These are phyloP conservation scores for Massarina eburnea DNA, from an alignment of 2,329 filamentous ascomycete species.

Conservation along the genomic window DNA sequence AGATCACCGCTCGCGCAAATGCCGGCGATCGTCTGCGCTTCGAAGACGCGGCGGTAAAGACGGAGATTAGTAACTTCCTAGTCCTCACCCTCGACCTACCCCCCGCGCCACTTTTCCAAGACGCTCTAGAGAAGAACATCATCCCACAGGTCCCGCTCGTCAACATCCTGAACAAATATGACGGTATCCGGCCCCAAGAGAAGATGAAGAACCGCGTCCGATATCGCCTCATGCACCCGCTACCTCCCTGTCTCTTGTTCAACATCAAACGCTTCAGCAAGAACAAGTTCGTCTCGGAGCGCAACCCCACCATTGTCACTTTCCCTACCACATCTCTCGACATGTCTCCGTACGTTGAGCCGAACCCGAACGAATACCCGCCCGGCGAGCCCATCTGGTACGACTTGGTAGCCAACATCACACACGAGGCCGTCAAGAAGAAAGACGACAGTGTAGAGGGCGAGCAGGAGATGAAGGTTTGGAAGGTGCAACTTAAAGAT, in stretches of 20 bases:
- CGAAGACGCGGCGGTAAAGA: slow-evolving; percentile 84
- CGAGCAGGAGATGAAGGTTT: slow-evolving; percentile 88
- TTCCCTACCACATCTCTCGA: slow-evolving; percentile 86
- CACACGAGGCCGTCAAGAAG: slow-evolving; percentile 76
- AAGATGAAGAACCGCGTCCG: slow-evolving; percentile 84
- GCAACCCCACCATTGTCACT: slow-evolving; percentile 97
- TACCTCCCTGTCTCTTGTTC: slow-evolving; percentile 88
- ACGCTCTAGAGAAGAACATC: slow-evolving; percentile 91
- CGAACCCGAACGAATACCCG: slow-evolving; percentile 70
- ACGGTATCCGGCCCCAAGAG: slow-evolving; percentile 83
- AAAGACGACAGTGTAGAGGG: slow-evolving; percentile 83
- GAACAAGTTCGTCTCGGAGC: slow-evolving; percentile 95
- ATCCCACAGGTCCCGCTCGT: slow-evolving; percentile 85
- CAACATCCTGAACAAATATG: slow-evolving; percentile 84
- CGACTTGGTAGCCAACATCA: slow-evolving; percentile 94
- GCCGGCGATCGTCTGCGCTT: slow-evolving; percentile 86
- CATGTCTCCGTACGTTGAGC: slow-evolving; percentile 87
- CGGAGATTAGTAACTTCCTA: slow-evolving; percentile 77
- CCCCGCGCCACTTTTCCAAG: slow-evolving; percentile 90
- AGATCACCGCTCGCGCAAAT: slow-evolving; percentile 88
- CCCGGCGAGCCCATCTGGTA: slow-evolving; percentile 86
- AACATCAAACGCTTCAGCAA: slow-evolving; percentile 96
- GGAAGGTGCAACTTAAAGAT: slow-evolving; percentile 89
- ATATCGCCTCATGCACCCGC: slow-evolving; percentile 84
- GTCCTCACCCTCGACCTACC: slow-evolving; percentile 93